Evolutionary conservation across 371 early-diverging fungal genomes (phyloP).

Genomic region (Batrachochytrium dendrobatidis): DNA sequence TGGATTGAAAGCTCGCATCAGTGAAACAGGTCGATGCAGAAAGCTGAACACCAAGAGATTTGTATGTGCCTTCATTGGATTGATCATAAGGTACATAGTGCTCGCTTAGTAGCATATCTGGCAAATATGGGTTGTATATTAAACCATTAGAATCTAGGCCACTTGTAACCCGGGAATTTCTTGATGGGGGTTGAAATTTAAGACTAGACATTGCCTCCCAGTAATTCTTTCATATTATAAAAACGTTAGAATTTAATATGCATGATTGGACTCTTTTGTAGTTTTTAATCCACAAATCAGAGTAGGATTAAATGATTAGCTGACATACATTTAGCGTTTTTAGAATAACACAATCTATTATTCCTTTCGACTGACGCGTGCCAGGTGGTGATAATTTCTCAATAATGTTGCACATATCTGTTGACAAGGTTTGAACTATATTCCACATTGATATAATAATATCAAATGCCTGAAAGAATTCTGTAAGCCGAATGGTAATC

Average conservation of each 20-base stretch:
- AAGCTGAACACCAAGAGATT: conserved; percentile 9
- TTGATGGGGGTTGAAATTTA: conserved; percentile 22
- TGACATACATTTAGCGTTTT: conserved; percentile 16
- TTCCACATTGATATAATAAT: conserved; percentile 16
- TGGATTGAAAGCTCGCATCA: conserved; percentile 30
- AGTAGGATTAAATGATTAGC: background rate
- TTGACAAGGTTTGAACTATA: conserved; percentile 9
- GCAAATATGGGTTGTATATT: conserved; percentile 39
- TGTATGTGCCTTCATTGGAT: conserved; percentile 16
- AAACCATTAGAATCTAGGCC: conserved; percentile 34
- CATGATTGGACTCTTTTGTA: too few species aligned
- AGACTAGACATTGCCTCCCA: conserved; percentile 17
- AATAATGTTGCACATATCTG: conserved; percentile 12
- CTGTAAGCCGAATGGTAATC: conserved; percentile 28
- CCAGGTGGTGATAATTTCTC: background rate
- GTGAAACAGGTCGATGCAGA: conserved; percentile 26
- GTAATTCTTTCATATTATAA: conserved; percentile 2
- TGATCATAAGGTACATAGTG: conserved; percentile 31
- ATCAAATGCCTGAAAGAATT: conserved; percentile 31
- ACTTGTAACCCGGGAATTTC: conserved; percentile 21
- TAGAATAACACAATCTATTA: conserved; percentile 31
- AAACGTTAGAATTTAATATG: too few species aligned
- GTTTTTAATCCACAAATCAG: too few species aligned
- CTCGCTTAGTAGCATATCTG: conserved; percentile 36
- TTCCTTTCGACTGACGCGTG: conserved; percentile 1